Evolutionary conservation across 257 asterid species (phyloP).

Genomic region (Jaltomata sinuosa): DNA sequence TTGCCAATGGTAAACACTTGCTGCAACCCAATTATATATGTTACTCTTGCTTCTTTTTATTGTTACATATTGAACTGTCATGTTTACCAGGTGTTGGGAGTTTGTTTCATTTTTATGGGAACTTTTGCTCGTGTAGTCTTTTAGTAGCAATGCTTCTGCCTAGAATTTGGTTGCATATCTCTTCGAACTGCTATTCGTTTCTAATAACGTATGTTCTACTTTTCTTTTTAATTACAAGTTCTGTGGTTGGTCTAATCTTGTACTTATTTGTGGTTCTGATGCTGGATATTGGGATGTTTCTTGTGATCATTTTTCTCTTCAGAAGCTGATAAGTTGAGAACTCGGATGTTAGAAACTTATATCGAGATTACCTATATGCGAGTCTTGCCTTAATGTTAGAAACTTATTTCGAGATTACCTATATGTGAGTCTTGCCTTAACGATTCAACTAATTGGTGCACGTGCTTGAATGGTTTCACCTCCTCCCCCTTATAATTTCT

Average conservation of each 20-base stretch:
- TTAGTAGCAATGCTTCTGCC: not conserved
- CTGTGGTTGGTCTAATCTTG: not conserved
- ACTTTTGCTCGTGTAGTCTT: not conserved
- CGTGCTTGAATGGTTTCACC: too few relatives aligned
- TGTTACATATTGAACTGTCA: not conserved
- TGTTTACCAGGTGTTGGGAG: not conserved
- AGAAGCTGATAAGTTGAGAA: too few relatives aligned
- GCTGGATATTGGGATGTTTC: too few relatives aligned
- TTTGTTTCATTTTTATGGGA: not conserved
- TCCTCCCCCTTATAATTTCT: too few relatives aligned
- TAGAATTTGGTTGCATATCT: not conserved
- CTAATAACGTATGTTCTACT: not conserved
- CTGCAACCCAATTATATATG: not conserved
- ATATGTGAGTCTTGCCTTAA: too few relatives aligned
- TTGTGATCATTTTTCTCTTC: too few relatives aligned
- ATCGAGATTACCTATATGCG: too few relatives aligned
- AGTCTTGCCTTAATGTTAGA: too few relatives aligned
- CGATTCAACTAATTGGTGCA: too few relatives aligned
- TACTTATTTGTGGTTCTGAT: too few relatives aligned
- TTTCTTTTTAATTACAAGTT: not conserved
- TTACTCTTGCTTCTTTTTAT: not conserved
- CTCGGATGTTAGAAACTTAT: too few relatives aligned
- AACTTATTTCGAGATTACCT: too few relatives aligned
- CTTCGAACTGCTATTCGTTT: not conserved
- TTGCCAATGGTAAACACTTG: conserved; percentile 25